phyloP scores from a whole-genome alignment of 208 protist species.

The Balamuthia mandrillaris region DNA sequence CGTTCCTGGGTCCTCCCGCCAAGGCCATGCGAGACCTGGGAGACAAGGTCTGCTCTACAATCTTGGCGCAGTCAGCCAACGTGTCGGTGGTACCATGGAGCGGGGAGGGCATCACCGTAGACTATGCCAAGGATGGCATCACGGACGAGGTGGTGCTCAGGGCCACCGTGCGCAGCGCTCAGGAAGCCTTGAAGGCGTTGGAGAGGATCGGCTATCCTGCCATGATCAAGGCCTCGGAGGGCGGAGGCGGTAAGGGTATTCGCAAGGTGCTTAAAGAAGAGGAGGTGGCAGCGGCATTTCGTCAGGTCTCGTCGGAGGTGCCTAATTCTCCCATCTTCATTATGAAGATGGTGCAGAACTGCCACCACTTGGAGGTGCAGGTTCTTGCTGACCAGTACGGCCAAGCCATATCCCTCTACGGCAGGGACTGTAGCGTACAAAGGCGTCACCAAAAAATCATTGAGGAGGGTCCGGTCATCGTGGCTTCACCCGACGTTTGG shows the following conservation, averaged over 20 bases:
- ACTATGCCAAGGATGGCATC: conserved; percentile 61
- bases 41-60: conserved; percentile 96
- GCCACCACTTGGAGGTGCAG: conserved; percentile 91
- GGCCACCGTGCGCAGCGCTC: conserved; percentile 84
- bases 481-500: conserved; percentile 77
- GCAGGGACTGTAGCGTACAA: conserved; percentile 97
- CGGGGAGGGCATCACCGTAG: conserved; percentile 47
- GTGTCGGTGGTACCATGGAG: conserved; percentile 91
- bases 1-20: conserved; percentile 74
- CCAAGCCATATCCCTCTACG: conserved; percentile 87
- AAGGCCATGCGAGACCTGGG: conserved; percentile 78
- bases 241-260: conserved; percentile 97
- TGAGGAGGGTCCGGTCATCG: conserved; percentile 89
- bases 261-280: conserved; percentile 79
- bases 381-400: conserved; percentile 86
- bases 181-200: conserved; percentile 84
- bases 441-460: conserved; percentile 93
- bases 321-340: conserved; percentile 95
- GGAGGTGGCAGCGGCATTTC: conserved; percentile 81
- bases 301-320: conserved; percentile 87
- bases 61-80: conserved; percentile 92
- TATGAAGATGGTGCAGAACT: conserved; percentile 88
- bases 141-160: conserved; percentile 78
- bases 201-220: conserved; percentile 90
- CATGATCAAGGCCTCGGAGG: conserved; percentile 98